A percentile compares a stretch with the other conserved stretches of the same genome.
These are phyloP conservation scores for Penicillium sp. DNA, from an alignment of 2,329 filamentous ascomycete species.

Conservation along the genomic window DNA sequence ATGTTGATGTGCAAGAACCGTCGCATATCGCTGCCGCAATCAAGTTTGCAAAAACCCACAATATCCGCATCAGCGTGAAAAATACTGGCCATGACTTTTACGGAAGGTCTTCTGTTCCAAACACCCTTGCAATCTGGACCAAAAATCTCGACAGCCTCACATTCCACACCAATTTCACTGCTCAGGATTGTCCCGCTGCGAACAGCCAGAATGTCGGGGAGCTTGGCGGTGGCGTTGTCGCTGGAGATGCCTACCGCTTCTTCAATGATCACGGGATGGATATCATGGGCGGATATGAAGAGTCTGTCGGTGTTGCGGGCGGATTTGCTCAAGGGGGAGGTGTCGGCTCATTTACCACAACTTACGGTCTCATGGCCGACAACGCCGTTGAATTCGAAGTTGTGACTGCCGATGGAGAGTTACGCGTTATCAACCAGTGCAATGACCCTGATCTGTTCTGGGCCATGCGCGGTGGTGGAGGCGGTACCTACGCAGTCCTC, in stretches of 20 bases:
- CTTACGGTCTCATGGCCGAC: conserved; percentile 49
- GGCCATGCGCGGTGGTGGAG: conserved; percentile 50
- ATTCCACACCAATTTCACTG: conserved; percentile 26
- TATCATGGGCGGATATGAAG: conserved; percentile 10
- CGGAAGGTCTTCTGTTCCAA: conserved; percentile 40
- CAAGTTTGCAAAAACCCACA: conserved; percentile 5
- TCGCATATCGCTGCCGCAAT: conserved; percentile 1
- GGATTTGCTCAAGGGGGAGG: conserved; percentile 53
- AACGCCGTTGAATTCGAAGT: conserved; percentile 52
- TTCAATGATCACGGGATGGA: conserved; percentile 6
- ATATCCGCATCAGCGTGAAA: conserved; percentile 49
- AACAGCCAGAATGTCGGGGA: conserved; percentile 50
- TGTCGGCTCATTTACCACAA: conserved; percentile 53
- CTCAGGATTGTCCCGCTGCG: conserved; percentile 13
- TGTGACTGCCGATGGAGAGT: conserved; percentile 48
- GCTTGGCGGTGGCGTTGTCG: conserved; percentile 17
- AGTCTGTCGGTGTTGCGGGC: conserved; percentile 52
- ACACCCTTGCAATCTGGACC: conserved; percentile 43
- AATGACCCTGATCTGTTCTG: conserved; percentile 52
- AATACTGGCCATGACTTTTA: conserved; percentile 59
- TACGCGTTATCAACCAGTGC: conserved; percentile 46
- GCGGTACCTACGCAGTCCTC: conserved; percentile 17
- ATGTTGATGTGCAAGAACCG: conserved; percentile 2
- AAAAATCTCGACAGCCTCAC: conserved; percentile 31
- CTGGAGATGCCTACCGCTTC: conserved; percentile 10